Evolutionary conservation across 2,329 filamentous ascomycete genomes (phyloP), one percentile per base, ranked within the genome.

Genomic region (Ophiostoma tasmaniense): DNA sequence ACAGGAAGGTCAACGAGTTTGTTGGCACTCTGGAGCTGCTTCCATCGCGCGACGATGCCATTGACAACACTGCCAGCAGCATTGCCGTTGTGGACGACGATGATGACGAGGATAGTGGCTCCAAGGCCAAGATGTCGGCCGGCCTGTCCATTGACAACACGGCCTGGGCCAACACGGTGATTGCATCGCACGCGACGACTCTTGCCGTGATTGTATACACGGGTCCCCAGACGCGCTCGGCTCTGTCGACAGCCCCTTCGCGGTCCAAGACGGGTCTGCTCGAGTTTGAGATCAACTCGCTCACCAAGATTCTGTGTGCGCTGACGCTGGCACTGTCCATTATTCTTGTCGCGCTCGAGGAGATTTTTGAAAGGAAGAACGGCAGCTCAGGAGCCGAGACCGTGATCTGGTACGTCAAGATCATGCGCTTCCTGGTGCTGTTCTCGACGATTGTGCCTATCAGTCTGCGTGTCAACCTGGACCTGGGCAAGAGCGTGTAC

Each of bases 391-490:
- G 82, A 87, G 68, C 20, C 6, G 67, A 35, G 4, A 86, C 84
- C 25, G 85, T 87, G 68, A 81, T 85, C 30, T 99, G 95, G 95
- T 99, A 98, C 78, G 88, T 98, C 73, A 94, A 96, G 73, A 96
- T 98, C 75, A 95, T 97, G 88, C 89, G 94, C n/a, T 99, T 98
- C 77, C 81, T 99, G 72, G 96, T 99, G 71, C 83, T 99, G 0
- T 99, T 99, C 81, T 98, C 94, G n/a, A 98, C 94, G 0, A 99
- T 99, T 75, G 96, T 99, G 33, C 95, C 95, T 0, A 97, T 99
- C 78, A 96, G 93, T 79, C 82, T 99, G 73, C 90, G 95, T 66
- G 95, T 99, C 73, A 99, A 99, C 76, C 83, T 99, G 22, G 95
- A 99, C 76, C 90, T 99, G 86, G 96, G 94, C 52, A 99, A 99